Percentiles rank a stretch among this genome's conserved stretches.
Evolutionary conservation across 2,329 filamentous ascomycete genomes (phyloP).

Genomic region (Monosporascus sp.): DNA sequence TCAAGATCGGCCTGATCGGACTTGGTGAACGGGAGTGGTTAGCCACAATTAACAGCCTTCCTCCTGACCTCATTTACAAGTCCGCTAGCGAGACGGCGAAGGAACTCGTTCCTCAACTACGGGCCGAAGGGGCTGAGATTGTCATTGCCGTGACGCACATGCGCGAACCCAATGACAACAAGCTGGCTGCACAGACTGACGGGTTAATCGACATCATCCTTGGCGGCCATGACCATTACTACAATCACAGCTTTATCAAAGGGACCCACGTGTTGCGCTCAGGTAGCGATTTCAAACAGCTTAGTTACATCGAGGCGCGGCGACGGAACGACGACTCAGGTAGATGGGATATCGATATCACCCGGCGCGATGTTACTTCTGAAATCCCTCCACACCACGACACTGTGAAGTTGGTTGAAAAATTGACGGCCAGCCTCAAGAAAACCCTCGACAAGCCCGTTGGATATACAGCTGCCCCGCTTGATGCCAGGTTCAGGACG

Average conservation of each 20-base stretch:
- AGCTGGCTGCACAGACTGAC: conserved; percentile 68
- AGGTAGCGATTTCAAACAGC: conserved; percentile 86
- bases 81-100: conserved; percentile 71
- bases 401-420: conserved; percentile 58
- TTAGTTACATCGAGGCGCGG: conserved; percentile 80
- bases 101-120: conserved; percentile 67
- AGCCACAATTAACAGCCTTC: conserved; percentile 80
- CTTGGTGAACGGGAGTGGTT: conserved; percentile 86
- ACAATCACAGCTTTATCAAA: conserved; percentile 71
- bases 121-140: conserved; percentile 74
- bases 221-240: conserved; percentile 88
- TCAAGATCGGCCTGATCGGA: conserved; percentile 81
- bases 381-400: conserved; percentile 58
- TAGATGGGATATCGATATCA: conserved; percentile 76
- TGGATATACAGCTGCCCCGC: conserved; percentile 73
- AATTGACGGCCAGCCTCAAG: conserved; percentile 67
- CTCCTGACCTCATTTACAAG: conserved; percentile 75
- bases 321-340: conserved; percentile 35
- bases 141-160: conserved; percentile 80
- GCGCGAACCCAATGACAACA: conserved; percentile 84
- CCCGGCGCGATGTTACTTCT: conserved; percentile 66
- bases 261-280: conserved; percentile 80
- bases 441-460: conserved; percentile 76
- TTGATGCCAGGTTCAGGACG: conserved; percentile 83
- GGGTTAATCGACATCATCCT: conserved; percentile 80